Evolutionary conservation across 1,139 yeast species (phyloP), one percentile per base, ranked within the genome.

Genomic region (Petasospora fabianii): DNA sequence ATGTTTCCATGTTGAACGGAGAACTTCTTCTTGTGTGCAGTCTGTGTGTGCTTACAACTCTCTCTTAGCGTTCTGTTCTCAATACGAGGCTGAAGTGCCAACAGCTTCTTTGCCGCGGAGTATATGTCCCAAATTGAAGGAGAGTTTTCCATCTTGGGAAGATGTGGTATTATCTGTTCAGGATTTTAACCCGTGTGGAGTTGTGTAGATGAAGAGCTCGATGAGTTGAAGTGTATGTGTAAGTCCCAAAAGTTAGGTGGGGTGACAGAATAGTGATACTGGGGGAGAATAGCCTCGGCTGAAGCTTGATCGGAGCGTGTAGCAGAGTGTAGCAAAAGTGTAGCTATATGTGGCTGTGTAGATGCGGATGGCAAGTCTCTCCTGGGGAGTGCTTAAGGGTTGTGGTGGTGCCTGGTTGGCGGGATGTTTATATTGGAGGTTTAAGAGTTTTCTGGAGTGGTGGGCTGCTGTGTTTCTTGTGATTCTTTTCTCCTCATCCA

Each of bases 111-210:
- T 2, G 58, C 58, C 19, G 55, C 55, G 4, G 51, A 35, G 38
- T 53, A 54, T 14, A 54, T 50, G 32, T 54, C 58, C 58, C 58
- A 54, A 13, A 54, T 50, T 13, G 57, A 52, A 19, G 58, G 55
- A 9, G 48, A 27, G 9, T 34, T 24, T 11, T 47, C 51, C 51
- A 47, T 46, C 24, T 10, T 16, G 15, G 12, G 9, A 16, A 11
- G 15, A 12, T 15, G 19, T 6, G 10, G 28, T 6, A 13, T 14
- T 17, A 14, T 12, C 6, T 29, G 24, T 19, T 18, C 9, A 6
- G 16, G 22, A 20, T 20, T 8, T 18, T 17, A n/a, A 19, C 17
- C 5, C 17, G 11, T 13, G n/a, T n/a, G n/a, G 24, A 20, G 24
- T 9, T 9, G 33, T 27, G 17, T n/a, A n/a, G n/a, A n/a, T n/a